These are phyloP conservation scores for Sphenostylis stenocarpa DNA, from an alignment of 306 rosid species.

Conservation along the genomic window DNA sequence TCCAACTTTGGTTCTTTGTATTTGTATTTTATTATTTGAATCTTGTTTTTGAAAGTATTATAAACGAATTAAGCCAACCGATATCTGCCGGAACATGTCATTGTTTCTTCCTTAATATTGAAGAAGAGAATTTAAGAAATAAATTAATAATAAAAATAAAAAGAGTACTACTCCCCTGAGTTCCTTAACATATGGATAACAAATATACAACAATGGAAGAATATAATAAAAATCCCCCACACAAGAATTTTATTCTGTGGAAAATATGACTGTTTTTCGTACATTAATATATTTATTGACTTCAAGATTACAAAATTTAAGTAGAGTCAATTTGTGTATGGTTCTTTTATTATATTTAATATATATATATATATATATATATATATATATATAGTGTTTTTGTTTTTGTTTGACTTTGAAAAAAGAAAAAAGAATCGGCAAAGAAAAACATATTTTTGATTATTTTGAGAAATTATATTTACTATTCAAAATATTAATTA, in stretches of 20 bases:
- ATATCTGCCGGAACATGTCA: not conserved
- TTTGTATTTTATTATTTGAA: not conserved
- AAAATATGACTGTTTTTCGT: not conserved
- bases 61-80: not conserved
- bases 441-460: not conserved
- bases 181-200: not conserved
- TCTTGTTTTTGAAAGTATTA: not conserved
- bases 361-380: not conserved
- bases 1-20: not conserved
- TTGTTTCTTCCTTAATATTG: not conserved
- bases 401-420: not conserved
- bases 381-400: not conserved
- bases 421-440: not conserved
- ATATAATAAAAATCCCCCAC: not conserved
- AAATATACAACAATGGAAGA: not conserved
- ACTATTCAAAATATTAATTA: not conserved
- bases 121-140: not conserved
- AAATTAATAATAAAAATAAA: not conserved
- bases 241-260: not conserved
- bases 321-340: not conserved
- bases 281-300: not conserved
- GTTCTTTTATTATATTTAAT: not conserved
- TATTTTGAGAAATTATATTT: not conserved
- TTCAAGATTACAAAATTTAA: not conserved
- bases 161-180: not conserved